Conservation (phyloP, 768 basidiomycete genomes). For the Exidia glandulosa region DNA sequence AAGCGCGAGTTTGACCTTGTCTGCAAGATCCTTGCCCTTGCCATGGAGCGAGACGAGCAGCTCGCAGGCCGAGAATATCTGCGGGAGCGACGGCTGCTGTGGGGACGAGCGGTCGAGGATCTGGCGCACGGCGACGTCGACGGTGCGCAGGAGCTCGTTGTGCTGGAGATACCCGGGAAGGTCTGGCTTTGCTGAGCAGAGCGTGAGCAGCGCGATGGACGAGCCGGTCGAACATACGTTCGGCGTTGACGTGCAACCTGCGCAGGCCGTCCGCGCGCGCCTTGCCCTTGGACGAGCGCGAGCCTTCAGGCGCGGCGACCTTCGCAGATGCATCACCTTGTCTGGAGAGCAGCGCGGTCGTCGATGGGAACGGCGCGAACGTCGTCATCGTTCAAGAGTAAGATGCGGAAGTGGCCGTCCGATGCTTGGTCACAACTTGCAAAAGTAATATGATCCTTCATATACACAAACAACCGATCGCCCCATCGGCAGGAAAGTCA, state of each 20-base stretch:
- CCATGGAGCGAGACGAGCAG: conserved; percentile 17
- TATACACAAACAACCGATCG: too few species aligned
- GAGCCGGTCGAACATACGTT: background rate
- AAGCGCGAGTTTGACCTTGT: conserved; percentile 45
- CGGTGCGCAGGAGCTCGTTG: background rate
- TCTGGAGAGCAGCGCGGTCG: too few species aligned
- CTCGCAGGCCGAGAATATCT: background rate
- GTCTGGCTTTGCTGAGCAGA: background rate
- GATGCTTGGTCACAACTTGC: too few species aligned
- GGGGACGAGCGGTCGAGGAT: background rate
- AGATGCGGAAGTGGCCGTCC: too few species aligned
- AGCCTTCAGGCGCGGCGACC: too few species aligned
- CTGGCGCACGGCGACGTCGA: background rate
- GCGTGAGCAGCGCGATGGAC: background rate
- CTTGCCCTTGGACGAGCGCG: background rate
- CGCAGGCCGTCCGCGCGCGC: background rate
- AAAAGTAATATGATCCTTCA: too few species aligned
- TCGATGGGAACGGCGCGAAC: too few species aligned
- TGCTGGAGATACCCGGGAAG: background rate
- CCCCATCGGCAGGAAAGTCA: too few species aligned
- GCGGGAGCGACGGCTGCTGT: background rate
- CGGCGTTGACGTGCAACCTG: background rate
- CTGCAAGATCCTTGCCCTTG: conserved; percentile 48
- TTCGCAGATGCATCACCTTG: too few species aligned
- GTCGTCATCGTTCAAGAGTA: too few species aligned